phyloP scores from a whole-genome alignment of 1,139 yeast species.

The Candida labiduridarum region DNA sequence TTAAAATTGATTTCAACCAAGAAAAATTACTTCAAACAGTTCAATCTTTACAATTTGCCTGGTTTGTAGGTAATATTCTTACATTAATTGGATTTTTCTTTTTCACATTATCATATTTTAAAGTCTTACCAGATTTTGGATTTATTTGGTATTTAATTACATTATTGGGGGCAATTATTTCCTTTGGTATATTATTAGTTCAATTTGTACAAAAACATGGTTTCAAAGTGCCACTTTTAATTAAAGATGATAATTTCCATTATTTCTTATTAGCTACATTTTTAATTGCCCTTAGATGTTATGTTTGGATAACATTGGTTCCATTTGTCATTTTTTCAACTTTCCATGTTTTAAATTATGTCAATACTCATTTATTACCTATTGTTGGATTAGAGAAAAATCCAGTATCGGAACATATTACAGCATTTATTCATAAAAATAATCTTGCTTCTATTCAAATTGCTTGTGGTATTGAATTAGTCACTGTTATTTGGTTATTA shows the following conservation, averaged over 20 bases:
- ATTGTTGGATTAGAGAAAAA: slow-evolving; percentile 52
- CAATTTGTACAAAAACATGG: slow-evolving; percentile 49
- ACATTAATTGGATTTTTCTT: slow-evolving; percentile 59
- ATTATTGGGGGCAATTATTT: slow-evolving; percentile 64
- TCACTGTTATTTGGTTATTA: slow-evolving; percentile 51
- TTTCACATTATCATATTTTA: slow-evolving; percentile 51
- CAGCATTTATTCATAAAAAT: slow-evolving; percentile 58
- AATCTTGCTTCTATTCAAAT: slow-evolving; percentile 71
- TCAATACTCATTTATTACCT: slow-evolving; percentile 69
- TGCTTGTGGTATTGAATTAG: slow-evolving; percentile 72
- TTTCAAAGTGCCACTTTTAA: slow-evolving; percentile 29
- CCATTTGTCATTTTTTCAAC: slow-evolving; percentile 60
- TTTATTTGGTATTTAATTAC: slow-evolving; percentile 59
- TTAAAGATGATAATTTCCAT: slow-evolving; percentile 52
- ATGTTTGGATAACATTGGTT: slow-evolving; percentile 45
- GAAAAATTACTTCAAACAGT: slow-evolving; percentile 15
- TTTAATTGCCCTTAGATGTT: slow-evolving; percentile 38
- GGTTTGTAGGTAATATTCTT: slow-evolving; percentile 72
- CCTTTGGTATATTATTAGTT: slow-evolving; percentile 77
- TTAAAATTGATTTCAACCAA: slow-evolving; percentile 13
- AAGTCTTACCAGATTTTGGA: slow-evolving; percentile 29
- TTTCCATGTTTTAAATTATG: slow-evolving; percentile 62
- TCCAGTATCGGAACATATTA: slow-evolving; percentile 44
- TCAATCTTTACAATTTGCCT: slow-evolving; percentile 55
- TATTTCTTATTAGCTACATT: slow-evolving; percentile 47